Base-by-base conservation (phyloP, 2,329 filamentous ascomycete genomes). In the Verticillium albo-atrum region DNA sequence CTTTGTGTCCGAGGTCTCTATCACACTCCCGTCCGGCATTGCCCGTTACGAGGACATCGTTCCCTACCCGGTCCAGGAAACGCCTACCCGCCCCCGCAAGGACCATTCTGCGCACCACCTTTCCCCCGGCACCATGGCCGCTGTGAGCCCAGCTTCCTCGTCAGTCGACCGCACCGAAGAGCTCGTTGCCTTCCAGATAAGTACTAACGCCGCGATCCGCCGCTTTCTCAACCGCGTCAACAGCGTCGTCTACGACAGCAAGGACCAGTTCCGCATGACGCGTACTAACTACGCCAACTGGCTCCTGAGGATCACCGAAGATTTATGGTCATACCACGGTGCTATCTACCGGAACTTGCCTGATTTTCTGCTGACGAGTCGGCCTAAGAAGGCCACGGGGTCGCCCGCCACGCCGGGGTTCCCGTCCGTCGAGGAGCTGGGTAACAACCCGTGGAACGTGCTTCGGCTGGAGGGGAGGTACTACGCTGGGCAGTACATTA, bases 381-480 rank as follows among this genome's bases (percentile, higher is more conserved):
- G 63, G 7, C 60, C 59, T 1, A 54, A 60, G 15, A 53, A 61
- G 0, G 26, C 25, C 55, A 53, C 57, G 0, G 60, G 54, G 6
- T 61, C 58, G 6, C 58, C 34, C 3, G 25, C 26, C 35, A 63
- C 61, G 2, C 57, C 58, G 6, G 56, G 59, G 2, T 67, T 61
- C 20, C 60, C 63, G n/a, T 57, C 51, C 6, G 34, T 57, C 1
- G 59, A 59, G 27, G 60, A 59, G n/a, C 53, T 64, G 10, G 63
- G 65, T 0, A 72, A 72, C n/a, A 66, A 70, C n/a, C 63, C 67
- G 0, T 71, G 70, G 70, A 72, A 72, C 7, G 67, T 72, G 0
- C 26, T 70, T 0, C 56, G 70, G 20, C 62, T 72, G 0, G 64
- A 68, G 27, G 69, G 70, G 0, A 58, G 70, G 4, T 71, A 70